Evolutionary conservation across 768 basidiomycete species (phyloP).

Genomic region (Jaapia argillacea): DNA sequence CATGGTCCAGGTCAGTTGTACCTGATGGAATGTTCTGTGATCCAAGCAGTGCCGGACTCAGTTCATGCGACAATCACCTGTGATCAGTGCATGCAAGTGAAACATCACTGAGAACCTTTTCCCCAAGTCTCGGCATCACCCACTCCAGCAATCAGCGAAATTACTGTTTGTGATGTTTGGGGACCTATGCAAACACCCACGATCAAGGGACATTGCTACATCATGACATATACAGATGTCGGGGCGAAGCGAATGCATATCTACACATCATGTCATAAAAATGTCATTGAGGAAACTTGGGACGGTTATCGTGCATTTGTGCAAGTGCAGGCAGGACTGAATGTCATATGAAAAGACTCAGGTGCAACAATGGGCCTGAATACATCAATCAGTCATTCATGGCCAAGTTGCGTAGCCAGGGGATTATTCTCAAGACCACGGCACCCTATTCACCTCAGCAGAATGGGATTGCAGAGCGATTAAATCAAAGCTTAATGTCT

Average conservation of each 20-base stretch:
- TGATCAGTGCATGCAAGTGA: not conserved
- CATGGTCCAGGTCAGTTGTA: not conserved
- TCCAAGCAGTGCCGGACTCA: not conserved
- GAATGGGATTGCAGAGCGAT: constrained; percentile 17
- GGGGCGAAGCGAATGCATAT: not conserved
- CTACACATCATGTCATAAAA: not conserved
- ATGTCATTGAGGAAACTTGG: not conserved
- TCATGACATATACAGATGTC: constrained; percentile 2
- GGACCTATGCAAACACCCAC: not conserved
- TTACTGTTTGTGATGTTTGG: not conserved
- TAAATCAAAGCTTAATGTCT: constrained; percentile 8
- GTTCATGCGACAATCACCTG: not conserved
- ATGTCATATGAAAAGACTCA: not conserved
- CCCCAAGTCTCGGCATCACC: not conserved
- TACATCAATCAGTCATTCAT: constrained; percentile 4
- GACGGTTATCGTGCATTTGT: not conserved
- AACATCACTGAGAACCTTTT: not conserved
- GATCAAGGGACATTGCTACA: not conserved
- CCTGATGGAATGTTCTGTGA: not conserved
- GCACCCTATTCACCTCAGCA: constrained; percentile 12
- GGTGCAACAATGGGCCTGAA: constrained; percentile 1
- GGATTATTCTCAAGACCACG: constrained; percentile 9
- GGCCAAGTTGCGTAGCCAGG: constrained; percentile 7
- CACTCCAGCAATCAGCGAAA: not conserved
- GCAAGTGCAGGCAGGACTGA: not conserved